Percentiles rank a stretch among this genome's conserved stretches.
These are phyloP conservation scores for Jacaranda mimosifolia DNA, from an alignment of 257 asterid species.

Conservation along the genomic window DNA sequence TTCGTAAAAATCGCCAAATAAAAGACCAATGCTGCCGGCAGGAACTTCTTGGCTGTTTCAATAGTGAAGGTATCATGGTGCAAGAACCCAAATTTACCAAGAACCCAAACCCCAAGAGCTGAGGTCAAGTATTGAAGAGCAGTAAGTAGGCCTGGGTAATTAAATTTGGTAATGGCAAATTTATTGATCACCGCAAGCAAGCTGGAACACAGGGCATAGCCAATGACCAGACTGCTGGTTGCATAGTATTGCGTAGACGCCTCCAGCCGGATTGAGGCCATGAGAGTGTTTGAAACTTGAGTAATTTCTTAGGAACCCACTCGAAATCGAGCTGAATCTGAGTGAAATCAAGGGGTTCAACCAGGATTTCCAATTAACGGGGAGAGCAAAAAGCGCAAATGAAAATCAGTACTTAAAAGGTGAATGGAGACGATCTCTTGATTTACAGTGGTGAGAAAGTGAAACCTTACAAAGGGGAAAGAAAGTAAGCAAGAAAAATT, in stretches of 20 bases:
- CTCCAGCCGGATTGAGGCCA: conserved; percentile 62
- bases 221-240: conserved; percentile 83
- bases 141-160: conserved; percentile 92
- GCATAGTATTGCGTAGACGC: conserved; percentile 71
- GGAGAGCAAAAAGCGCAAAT: not conserved
- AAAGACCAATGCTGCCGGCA: conserved; percentile 93
- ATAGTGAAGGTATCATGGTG: conserved; percentile 80
- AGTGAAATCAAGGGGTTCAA: conserved; percentile 16
- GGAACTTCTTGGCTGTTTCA: conserved; percentile 85
- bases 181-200: conserved; percentile 92
- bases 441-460: not conserved
- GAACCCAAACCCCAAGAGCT: conserved; percentile 82
- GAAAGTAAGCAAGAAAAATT: not conserved
- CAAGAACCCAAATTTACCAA: conserved; percentile 80
- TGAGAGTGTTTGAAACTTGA: conserved; percentile 25
- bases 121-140: conserved; percentile 93
- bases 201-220: conserved; percentile 96
- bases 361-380: not conserved
- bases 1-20: conserved; percentile 91
- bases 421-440: conserved; percentile 14
- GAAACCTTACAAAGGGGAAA: no score
- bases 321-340: conserved; percentile 26
- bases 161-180: conserved; percentile 88
- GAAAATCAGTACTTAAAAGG: not conserved
- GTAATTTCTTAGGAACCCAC: not conserved